Evolutionary conservation across 202 grass and related monocot species (phyloP), one percentile per base, ranked within the genome.

Genomic region (Musa balbisiana): DNA sequence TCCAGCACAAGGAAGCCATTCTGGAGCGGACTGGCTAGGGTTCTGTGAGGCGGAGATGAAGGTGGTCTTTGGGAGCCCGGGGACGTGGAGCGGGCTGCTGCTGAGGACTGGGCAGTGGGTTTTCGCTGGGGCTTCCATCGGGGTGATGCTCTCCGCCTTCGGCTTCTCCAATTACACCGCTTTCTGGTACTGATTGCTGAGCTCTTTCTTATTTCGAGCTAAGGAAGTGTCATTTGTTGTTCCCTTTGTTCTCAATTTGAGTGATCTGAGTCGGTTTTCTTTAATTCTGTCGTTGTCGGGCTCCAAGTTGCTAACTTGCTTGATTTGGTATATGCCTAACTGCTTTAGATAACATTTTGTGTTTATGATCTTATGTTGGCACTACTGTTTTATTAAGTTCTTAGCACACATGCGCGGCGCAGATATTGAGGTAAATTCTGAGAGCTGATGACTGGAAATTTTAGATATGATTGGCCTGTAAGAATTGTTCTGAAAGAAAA

Each of bases 91-190:
- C 56, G 56, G 56, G 17, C 56, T 60, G 8, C 56, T 60, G 14
- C 56, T 60, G 56, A 60, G 56, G 56, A 60, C 56, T 1, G 56
- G 56, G 56, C 56, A 60, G 16, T 60, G 56, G 56, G 56, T 60
- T 60, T 60, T 60, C 56, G 56, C 56, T 4, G 56, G 56, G 56
- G 56, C 56, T 8, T 60, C 56, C 5, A 60, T 60, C 56, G 56
- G 17, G 6, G 56, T 60, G 17, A 60, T 60, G 56, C 56, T 60
- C 56, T 60, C 56, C 56, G 56, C 56, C 56, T 60, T 60, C 56
- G 56, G 56, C 56, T 60, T 60, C 56, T 60, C 56, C 56, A 60
- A n/a, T 60, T 60, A 60, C 56, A 60, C 56, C 56, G 56, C 56
- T 60, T 60, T 60, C 56, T 60, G 56, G 56, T 60, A 60, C 56